These are phyloP conservation scores for Gamsiella multidivaricata DNA, from an alignment of 192 early-diverging fungal species.

Conservation along the genomic window DNA sequence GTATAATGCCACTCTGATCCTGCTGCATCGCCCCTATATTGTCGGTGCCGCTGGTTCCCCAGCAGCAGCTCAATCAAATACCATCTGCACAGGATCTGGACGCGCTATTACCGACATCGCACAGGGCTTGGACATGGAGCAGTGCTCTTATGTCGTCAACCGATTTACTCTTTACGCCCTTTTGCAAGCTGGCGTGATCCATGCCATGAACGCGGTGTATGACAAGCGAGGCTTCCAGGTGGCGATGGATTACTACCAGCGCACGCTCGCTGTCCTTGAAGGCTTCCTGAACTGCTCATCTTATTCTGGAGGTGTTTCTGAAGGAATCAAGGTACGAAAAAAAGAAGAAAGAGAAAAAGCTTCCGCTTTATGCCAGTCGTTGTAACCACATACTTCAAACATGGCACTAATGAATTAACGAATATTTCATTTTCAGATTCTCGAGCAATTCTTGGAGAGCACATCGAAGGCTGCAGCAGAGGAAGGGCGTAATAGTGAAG, in stretches of 20 bases:
- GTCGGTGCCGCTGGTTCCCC: conserved; percentile 53
- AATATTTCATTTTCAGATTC: conserved; percentile 24
- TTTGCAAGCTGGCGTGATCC: conserved; percentile 48
- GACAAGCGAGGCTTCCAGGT: conserved; percentile 48
- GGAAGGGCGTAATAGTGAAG: conserved; percentile 15
- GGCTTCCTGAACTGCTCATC: conserved; percentile 35
- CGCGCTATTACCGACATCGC: conserved; percentile 53
- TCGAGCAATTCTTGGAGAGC: conserved; percentile 47
- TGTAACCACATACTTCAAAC: neutral
- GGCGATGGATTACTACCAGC: conserved; percentile 50
- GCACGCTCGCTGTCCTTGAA: conserved; percentile 39
- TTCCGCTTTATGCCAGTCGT: no score
- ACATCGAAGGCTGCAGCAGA: conserved; percentile 41
- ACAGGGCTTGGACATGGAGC: conserved; percentile 43
- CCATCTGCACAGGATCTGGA: conserved; percentile 54
- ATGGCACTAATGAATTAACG: no score
- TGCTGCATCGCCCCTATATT: conserved; percentile 65
- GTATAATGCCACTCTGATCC: conserved; percentile 58
- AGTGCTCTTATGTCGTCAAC: conserved; percentile 50
- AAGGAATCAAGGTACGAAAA: conserved; percentile 49
- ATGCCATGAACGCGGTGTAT: conserved; percentile 51
- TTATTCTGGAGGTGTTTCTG: conserved; percentile 45
- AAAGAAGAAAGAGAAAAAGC: no score
- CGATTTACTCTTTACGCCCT: conserved; percentile 51
- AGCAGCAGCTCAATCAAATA: conserved; percentile 47